Percentiles rank a stretch among this genome's conserved stretches.
Conservation (phyloP, 768 basidiomycete genomes). For the Xerocomus spinulosus region DNA sequence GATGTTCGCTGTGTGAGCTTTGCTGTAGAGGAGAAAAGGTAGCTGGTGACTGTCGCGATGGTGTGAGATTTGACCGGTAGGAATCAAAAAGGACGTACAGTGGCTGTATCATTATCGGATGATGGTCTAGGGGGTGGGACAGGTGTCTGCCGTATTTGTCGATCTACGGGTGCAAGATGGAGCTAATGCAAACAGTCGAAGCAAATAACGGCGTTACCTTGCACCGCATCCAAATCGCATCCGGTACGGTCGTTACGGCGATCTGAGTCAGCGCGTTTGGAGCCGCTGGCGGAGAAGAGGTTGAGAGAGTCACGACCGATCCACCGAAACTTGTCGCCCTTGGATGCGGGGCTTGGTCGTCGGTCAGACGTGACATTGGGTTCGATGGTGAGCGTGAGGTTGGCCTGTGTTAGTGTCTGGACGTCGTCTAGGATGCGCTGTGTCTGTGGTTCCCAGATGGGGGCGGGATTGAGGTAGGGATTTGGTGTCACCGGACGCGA, state of each 20-base stretch:
- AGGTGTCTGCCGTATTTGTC: conserved; percentile 12
- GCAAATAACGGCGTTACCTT: conserved; percentile 18
- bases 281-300: conserved; percentile 16
- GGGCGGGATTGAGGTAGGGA: conserved; percentile 37
- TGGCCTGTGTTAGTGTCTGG: conserved; percentile 10
- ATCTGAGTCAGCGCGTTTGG: conserved; percentile 12
- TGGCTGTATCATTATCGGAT: conserved; percentile 22
- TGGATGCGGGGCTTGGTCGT: conserved; percentile 7
- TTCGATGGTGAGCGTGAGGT: background rate
- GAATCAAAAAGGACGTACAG: conserved; percentile 9
- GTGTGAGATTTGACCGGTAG: conserved; percentile 10
- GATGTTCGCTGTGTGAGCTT: background rate
- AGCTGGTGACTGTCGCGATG: conserved; percentile 15
- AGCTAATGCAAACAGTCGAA: background rate
- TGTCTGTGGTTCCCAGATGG: conserved; percentile 14
- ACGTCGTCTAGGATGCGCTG: conserved; percentile 11
- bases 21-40: background rate
- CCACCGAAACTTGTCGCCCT: conserved; percentile 32
- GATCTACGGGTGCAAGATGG: conserved; percentile 11
- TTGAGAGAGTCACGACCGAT: conserved; percentile 29
- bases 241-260: conserved; percentile 17
- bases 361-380: no score
- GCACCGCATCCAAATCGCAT: conserved; percentile 17
- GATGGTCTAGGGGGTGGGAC: conserved; percentile 7
- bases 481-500: conserved; percentile 27